These are phyloP conservation scores for Balakata baccata DNA, from an alignment of 345 rosid species.

Conservation along the genomic window DNA sequence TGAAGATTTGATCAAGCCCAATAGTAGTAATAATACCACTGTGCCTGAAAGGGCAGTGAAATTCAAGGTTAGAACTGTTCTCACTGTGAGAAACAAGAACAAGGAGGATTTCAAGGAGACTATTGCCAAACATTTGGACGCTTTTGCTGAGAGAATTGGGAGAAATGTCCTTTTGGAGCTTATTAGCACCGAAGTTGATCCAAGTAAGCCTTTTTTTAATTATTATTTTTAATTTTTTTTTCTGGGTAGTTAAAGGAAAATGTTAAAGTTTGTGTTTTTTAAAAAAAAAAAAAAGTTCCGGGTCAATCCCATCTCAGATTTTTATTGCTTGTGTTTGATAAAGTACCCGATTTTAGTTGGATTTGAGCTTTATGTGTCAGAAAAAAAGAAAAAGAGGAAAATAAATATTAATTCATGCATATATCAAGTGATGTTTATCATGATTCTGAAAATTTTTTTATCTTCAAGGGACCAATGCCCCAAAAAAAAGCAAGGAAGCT, in stretches of 20 bases:
- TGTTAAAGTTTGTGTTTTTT: not conserved
- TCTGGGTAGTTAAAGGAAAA: not conserved
- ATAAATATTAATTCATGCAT: not conserved
- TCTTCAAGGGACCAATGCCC: slow-evolving; percentile 28
- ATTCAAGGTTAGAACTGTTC: slow-evolving; percentile 78
- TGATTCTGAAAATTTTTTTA: too few species aligned
- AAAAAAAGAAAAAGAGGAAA: not conserved
- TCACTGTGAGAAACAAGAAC: slow-evolving; percentile 72
- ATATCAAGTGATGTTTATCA: too few species aligned
- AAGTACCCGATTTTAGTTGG: not conserved
- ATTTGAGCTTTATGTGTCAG: not conserved
- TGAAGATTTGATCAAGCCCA: slow-evolving; percentile 60
- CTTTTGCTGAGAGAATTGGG: slow-evolving; percentile 71
- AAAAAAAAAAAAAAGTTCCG: too few species aligned
- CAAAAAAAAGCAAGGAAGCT: slow-evolving; percentile 69
- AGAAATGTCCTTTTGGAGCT: slow-evolving; percentile 82
- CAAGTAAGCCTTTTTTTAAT: slow-evolving; percentile 65
- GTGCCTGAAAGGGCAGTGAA: slow-evolving; percentile 33
- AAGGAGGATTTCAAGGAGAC: slow-evolving; percentile 78
- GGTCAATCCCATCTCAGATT: not conserved
- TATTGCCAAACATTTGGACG: slow-evolving; percentile 66
- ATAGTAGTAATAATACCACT: slow-evolving; percentile 3
- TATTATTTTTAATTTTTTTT: not conserved
- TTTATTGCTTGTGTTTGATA: not conserved
- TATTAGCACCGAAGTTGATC: slow-evolving; percentile 73